These are phyloP conservation scores for Tephrocybe sp. DNA, from an alignment of 768 basidiomycete genomes.

Conservation along the genomic window DNA sequence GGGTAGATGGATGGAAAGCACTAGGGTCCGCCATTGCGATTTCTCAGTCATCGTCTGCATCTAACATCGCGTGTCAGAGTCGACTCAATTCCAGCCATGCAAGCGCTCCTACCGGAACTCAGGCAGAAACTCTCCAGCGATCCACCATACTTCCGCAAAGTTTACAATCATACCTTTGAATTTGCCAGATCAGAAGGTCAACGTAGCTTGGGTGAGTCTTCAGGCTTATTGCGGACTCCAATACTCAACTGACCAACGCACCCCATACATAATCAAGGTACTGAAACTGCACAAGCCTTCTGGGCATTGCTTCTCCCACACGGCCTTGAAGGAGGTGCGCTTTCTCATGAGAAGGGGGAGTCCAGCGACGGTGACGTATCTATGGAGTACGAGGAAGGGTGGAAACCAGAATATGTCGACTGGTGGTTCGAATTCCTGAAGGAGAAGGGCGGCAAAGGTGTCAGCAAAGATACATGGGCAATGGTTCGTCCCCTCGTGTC, in stretches of 20 bases:
- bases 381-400: constrained; percentile 52
- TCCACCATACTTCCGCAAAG: constrained; percentile 66
- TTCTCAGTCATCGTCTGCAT: background rate
- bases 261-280: constrained; percentile 32
- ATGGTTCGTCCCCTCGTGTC: constrained; percentile 54
- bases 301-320: constrained; percentile 77
- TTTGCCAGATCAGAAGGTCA: constrained; percentile 77
- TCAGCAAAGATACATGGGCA: constrained; percentile 87
- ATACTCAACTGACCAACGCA: background rate
- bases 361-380: constrained; percentile 46
- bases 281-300: constrained; percentile 72
- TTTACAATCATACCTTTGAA: constrained; percentile 80
- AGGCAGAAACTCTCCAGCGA: constrained; percentile 61
- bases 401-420: constrained; percentile 57
- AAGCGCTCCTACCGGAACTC: constrained; percentile 48
- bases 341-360: constrained; percentile 12
- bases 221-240: too few species aligned
- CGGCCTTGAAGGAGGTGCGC: background rate
- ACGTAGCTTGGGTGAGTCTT: constrained; percentile 66
- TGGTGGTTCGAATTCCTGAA: constrained; percentile 82
- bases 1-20: constrained; percentile 79
- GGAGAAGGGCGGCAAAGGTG: constrained; percentile 64
- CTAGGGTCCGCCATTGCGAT: constrained; percentile 47
- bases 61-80: constrained; percentile 36
- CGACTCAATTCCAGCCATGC: constrained; percentile 66